Conservation (phyloP, 75 land plant genomes). For the Cupressus sempervirens region DNA sequence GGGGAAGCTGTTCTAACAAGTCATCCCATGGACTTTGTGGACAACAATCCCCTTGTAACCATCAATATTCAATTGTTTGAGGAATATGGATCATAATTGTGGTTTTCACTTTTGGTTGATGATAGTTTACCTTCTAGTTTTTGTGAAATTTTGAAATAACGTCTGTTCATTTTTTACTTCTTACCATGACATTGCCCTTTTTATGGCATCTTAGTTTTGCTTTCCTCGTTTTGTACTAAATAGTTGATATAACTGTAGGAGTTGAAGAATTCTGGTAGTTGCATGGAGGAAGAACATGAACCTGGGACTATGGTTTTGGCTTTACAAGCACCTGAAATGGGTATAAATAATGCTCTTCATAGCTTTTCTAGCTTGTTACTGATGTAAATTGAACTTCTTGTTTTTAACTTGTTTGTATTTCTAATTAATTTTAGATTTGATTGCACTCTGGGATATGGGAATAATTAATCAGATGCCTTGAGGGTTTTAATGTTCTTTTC, state of each 20-base stretch:
- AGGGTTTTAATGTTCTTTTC: background rate
- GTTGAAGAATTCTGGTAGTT: conserved; percentile 7
- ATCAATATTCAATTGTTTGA: background rate
- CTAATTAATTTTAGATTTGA: background rate
- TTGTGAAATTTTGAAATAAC: conserved; percentile 2
- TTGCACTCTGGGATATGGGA: background rate
- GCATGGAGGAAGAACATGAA: background rate
- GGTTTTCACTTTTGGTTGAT: background rate
- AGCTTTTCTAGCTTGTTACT: background rate
- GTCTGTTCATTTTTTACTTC: background rate
- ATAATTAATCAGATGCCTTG: background rate
- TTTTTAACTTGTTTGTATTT: background rate
- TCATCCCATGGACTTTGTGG: background rate
- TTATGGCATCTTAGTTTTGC: background rate
- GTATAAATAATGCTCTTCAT: background rate
- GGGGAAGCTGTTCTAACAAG: background rate
- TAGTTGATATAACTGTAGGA: conserved; percentile 11
- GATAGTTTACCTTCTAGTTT: background rate
- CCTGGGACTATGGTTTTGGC: background rate
- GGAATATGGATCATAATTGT: background rate
- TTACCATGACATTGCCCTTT: background rate
- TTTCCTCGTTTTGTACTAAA: background rate
- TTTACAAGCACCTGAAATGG: background rate
- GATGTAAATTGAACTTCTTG: background rate
- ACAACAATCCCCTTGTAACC: background rate